phyloP scores from a whole-genome alignment of 1,284 basidiomycete species.

The Grifola frondosa region DNA sequence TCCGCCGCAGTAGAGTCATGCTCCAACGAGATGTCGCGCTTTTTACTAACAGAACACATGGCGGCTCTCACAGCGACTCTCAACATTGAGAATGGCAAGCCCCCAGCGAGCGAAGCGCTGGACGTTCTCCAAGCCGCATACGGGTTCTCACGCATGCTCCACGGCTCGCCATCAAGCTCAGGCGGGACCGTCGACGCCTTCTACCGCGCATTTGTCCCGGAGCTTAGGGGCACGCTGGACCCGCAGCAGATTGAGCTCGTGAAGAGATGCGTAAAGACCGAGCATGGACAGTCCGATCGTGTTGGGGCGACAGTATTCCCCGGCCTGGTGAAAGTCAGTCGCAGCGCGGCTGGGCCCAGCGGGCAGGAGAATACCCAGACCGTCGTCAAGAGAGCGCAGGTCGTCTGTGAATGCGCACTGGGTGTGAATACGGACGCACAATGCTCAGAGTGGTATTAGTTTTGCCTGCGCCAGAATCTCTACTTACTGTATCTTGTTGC shows the following conservation, averaged over 20 bases:
- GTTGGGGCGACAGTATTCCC: slow-evolving; percentile 83
- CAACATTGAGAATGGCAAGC: slow-evolving; percentile 21
- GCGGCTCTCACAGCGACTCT: slow-evolving; percentile 57
- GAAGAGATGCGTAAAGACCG: slow-evolving; percentile 72
- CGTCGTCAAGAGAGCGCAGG: slow-evolving; percentile 78
- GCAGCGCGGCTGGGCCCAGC: slow-evolving; percentile 35
- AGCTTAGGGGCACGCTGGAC: slow-evolving; percentile 64
- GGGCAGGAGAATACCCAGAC: slow-evolving; percentile 59
- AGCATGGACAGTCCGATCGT: slow-evolving; percentile 63
- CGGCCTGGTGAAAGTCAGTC: slow-evolving; percentile 76
- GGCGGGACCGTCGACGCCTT: slow-evolving; percentile 62
- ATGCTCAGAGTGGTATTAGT: background rate
- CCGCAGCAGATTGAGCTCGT: slow-evolving; percentile 76
- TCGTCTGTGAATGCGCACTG: slow-evolving; percentile 79
- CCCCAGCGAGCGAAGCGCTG: slow-evolving; percentile 42
- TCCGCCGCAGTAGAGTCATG: slow-evolving; percentile 75
- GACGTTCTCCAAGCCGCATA: slow-evolving; percentile 69
- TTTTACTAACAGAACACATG: slow-evolving; percentile 67
- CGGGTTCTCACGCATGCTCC: slow-evolving; percentile 78
- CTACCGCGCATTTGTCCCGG: slow-evolving; percentile 80
- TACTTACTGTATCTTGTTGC: background rate
- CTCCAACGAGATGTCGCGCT: slow-evolving; percentile 62
- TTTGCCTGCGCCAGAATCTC: background rate
- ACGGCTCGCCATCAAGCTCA: slow-evolving; percentile 60
- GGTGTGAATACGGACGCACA: slow-evolving; percentile 14